Evolutionary conservation across 306 rosid genomes (phyloP).

Genomic region (Prunus fruticosa): DNA sequence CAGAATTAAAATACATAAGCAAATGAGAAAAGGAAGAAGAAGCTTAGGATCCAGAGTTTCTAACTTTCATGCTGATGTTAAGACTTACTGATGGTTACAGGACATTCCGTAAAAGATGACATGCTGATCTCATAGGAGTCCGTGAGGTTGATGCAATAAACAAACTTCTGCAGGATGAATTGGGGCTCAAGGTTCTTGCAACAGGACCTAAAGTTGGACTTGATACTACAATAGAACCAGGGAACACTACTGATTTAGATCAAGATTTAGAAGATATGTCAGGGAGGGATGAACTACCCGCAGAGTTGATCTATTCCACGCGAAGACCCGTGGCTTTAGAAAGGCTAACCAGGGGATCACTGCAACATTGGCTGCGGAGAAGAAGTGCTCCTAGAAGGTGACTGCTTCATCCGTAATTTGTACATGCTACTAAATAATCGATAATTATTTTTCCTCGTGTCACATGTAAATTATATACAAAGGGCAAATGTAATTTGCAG

Average conservation of each 20-base stretch:
- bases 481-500: neutral
- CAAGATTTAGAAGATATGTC: slow-evolving; percentile 27
- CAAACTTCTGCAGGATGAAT: slow-evolving; percentile 37
- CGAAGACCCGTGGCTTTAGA: slow-evolving; percentile 73
- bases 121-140: slow-evolving; percentile 70
- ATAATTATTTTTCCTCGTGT: neutral
- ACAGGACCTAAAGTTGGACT: slow-evolving; percentile 45
- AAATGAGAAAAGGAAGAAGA: neutral
- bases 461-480: slow-evolving; percentile 13
- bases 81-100: slow-evolving; percentile 45
- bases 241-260: slow-evolving; percentile 25
- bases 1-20: neutral
- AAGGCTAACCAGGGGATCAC: slow-evolving; percentile 69
- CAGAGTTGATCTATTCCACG: slow-evolving; percentile 37
- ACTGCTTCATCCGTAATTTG: slow-evolving; percentile 15
- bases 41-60: neutral
- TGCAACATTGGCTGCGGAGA: slow-evolving; percentile 63
- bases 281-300: slow-evolving; percentile 27
- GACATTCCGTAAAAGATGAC: slow-evolving; percentile 65
- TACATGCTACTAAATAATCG: slow-evolving; percentile 19
- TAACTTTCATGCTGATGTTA: slow-evolving; percentile 6
- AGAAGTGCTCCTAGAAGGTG: slow-evolving; percentile 23
- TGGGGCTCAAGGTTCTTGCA: slow-evolving; percentile 31
- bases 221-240: slow-evolving; percentile 24
- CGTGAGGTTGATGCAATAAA: slow-evolving; percentile 52